These are phyloP conservation scores for Pestalotiopsis sp. DNA, from an alignment of 2,329 filamentous ascomycete genomes.

Conservation along the genomic window DNA sequence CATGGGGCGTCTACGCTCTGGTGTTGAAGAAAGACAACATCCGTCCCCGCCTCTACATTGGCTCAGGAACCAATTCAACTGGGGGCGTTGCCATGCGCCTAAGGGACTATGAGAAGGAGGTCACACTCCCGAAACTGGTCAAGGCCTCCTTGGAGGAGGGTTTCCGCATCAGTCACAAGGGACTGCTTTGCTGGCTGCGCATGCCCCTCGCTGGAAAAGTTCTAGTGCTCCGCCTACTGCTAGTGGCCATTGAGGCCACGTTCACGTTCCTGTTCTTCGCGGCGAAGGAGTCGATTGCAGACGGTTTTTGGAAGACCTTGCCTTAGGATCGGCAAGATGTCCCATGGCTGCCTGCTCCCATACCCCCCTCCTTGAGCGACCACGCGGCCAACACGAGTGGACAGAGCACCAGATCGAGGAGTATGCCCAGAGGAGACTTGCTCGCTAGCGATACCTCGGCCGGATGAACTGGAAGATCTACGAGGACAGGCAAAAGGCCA, in stretches of 20 bases:
- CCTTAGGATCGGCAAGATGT: not conserved
- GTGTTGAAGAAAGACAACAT: not conserved
- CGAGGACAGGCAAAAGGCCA: not conserved
- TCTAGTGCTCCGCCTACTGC: not conserved
- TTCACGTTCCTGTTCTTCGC: not conserved
- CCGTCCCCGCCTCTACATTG: not conserved
- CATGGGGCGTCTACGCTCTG: not conserved
- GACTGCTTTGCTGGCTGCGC: not conserved
- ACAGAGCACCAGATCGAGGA: too few species aligned
- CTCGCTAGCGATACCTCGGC: too few species aligned
- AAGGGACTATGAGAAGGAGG: not conserved
- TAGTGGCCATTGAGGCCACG: not conserved
- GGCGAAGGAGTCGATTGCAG: not conserved
- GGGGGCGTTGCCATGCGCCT: not conserved
- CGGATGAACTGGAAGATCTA: not conserved
- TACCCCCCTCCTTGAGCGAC: too few species aligned
- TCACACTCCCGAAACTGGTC: not conserved
- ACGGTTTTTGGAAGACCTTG: not conserved
- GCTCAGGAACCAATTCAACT: not conserved
- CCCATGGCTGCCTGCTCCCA: not conserved
- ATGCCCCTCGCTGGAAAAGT: not conserved
- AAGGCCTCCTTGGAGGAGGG: not conserved
- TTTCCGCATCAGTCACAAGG: not conserved
- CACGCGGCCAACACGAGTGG: too few species aligned
- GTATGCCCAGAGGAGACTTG: not conserved